Conservation (phyloP, 768 basidiomycete species). For the Cystofilobasidium bisporidii region DNA sequence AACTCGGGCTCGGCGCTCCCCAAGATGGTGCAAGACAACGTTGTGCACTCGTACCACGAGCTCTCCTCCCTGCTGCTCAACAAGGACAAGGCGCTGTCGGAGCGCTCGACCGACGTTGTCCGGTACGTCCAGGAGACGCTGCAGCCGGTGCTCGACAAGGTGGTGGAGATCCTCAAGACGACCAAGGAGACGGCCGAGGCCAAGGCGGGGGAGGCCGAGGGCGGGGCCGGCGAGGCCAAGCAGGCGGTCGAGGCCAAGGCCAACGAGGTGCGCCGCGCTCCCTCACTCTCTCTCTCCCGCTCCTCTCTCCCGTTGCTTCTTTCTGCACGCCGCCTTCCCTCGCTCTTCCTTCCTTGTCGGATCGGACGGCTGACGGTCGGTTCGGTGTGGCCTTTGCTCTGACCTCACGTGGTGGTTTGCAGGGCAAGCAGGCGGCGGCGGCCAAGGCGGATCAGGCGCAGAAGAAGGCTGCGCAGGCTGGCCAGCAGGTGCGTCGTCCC, state of each 20-base stretch:
- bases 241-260: not conserved
- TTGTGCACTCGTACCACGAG: constrained; percentile 18
- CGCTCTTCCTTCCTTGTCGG: too few species aligned
- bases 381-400: too few species aligned
- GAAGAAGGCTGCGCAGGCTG: not conserved
- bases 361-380: too few species aligned
- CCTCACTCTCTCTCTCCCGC: too few species aligned
- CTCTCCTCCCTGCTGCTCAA: constrained; percentile 9
- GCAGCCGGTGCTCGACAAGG: constrained; percentile 22
- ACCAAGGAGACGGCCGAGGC: constrained; percentile 21
- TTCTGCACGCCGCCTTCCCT: too few species aligned
- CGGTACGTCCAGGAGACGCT: constrained; percentile 14
- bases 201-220: not conserved
- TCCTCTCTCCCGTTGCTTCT: not conserved
- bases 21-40: constrained; percentile 3
- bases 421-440: not conserved
- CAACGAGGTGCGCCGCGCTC: not conserved
- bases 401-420: too few species aligned
- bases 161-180: constrained; percentile 12
- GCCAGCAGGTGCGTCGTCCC: not conserved
- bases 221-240: not conserved
- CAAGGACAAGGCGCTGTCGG: constrained; percentile 16
- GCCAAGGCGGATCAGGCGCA: not conserved
- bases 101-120: constrained; percentile 10
- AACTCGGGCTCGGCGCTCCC: constrained; percentile 14